phyloP scores from a whole-genome alignment of 257 asterid species.

The Linderniella brevidens region DNA sequence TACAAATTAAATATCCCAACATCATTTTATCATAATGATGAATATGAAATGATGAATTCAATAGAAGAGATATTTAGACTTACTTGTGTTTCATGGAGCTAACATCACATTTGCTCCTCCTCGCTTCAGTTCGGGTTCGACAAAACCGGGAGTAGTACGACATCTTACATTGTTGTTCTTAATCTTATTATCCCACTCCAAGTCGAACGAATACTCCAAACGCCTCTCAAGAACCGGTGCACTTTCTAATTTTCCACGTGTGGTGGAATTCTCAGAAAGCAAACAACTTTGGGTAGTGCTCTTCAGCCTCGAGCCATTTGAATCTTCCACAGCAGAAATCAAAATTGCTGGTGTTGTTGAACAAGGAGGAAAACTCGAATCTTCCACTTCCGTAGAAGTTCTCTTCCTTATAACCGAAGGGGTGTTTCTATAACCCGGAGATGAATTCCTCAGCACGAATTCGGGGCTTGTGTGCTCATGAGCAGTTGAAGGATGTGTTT shows the following conservation, averaged over 20 bases:
- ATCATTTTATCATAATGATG: background rate
- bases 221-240: constrained; percentile 42
- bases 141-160: constrained; percentile 19
- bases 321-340: constrained; percentile 12
- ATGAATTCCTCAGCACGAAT: constrained; percentile 45
- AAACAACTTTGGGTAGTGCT: constrained; percentile 14
- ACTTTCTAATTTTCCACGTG: constrained; percentile 15
- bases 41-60: background rate
- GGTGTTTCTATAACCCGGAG: constrained; percentile 43
- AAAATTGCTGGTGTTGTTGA: background rate
- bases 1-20: too few relatives aligned
- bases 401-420: constrained; percentile 61
- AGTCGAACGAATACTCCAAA: constrained; percentile 41
- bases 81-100: constrained; percentile 22
- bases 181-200: constrained; percentile 51
- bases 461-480: constrained; percentile 21
- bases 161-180: constrained; percentile 14
- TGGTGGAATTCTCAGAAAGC: constrained; percentile 12
- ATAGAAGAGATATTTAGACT: constrained; percentile 8
- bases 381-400: constrained; percentile 10
- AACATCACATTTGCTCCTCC: constrained; percentile 19
- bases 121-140: constrained; percentile 15
- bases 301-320: constrained; percentile 10
- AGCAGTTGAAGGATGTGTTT: constrained; percentile 10
- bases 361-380: too few relatives aligned